Base-by-base conservation (phyloP, 2,329 filamentous ascomycete genomes). In the Akanthomyces muscarius region DNA sequence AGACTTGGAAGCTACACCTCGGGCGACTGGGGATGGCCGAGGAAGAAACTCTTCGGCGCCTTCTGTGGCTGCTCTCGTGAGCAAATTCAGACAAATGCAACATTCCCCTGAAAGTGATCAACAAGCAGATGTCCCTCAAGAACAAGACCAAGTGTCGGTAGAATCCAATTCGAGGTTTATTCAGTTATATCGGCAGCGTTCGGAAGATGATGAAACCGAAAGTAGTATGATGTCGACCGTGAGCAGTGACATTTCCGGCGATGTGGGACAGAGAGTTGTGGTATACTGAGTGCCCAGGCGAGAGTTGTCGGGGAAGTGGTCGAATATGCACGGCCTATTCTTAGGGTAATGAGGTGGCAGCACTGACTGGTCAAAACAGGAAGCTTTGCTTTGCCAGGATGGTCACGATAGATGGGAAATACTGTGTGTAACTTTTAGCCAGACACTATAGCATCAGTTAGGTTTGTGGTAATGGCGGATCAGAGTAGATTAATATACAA, bases 21-120 rank as follows among this genome's bases (percentile, higher is more conserved):
- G 21, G 6, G 4, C 38, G 36, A 53, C 14, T 42, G 23, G 11
- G 25, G 23, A 16, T 6, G n/a, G 10, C 18, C 51, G 42, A 42
- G 52, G 42, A 21, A 62, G 60, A 55, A 56, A 62, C 30, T 62
- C 60, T 41, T 62, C 52, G 14, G 60, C 65, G 16, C 63, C 65
- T 44, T 70, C 69, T 5, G 69, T 70, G 18, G 69, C 69, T 25
- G 68, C 69, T 50, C 67, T 70, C 7, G 69, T 70, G 25, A 68
- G 58, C 33, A 70, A 68, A 41, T 70, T 70, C 47, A 64, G 68
- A 25, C 65, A 64, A 5, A 66, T 70, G 67, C 65, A 63, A 38
- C 66, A 65, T n/a, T 25, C 47, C 52, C 45, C 64, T 64, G 33
- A 63, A 54, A 25, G 30, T 10, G 8, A 28, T 30, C 54, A 62